These are phyloP conservation scores for Solanum acaule DNA, from an alignment of 257 asterid species.

Conservation along the genomic window DNA sequence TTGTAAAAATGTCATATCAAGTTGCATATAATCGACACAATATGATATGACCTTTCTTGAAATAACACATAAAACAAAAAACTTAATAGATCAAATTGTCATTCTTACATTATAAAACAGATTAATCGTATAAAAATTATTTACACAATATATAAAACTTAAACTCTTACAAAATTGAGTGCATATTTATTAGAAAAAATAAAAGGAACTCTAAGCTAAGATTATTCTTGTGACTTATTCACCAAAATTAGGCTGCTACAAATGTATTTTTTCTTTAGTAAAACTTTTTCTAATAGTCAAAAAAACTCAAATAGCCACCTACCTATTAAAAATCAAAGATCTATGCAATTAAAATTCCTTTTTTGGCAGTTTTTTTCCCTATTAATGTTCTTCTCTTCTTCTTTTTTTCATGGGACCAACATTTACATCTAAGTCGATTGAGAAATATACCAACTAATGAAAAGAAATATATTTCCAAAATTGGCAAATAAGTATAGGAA, in stretches of 20 bases:
- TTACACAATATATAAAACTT: not conserved
- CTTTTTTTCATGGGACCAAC: not conserved
- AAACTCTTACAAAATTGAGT: not conserved
- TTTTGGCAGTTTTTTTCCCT: not conserved
- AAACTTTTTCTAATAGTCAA: not conserved
- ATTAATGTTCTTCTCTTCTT: not conserved
- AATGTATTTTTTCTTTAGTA: not conserved
- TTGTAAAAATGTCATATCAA: not conserved
- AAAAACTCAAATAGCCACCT: not conserved
- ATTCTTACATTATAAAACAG: not conserved
- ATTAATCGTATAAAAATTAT: not conserved
- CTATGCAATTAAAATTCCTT: not conserved
- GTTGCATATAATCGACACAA: not conserved
- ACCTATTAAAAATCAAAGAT: not conserved
- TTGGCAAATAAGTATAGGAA: not conserved
- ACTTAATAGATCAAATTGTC: not conserved
- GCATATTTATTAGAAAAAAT: not conserved
- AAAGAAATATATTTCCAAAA: not conserved
- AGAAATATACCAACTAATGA: slow-evolving; percentile 2
- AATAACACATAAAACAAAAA: not conserved
- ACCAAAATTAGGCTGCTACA: not conserved
- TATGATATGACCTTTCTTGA: not conserved
- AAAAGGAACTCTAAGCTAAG: not conserved
- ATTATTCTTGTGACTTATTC: not conserved
- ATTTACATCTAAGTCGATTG: not conserved